These are phyloP conservation scores for Trypanosoma caninum DNA, from an alignment of 208 protist genomes.

Conservation along the genomic window DNA sequence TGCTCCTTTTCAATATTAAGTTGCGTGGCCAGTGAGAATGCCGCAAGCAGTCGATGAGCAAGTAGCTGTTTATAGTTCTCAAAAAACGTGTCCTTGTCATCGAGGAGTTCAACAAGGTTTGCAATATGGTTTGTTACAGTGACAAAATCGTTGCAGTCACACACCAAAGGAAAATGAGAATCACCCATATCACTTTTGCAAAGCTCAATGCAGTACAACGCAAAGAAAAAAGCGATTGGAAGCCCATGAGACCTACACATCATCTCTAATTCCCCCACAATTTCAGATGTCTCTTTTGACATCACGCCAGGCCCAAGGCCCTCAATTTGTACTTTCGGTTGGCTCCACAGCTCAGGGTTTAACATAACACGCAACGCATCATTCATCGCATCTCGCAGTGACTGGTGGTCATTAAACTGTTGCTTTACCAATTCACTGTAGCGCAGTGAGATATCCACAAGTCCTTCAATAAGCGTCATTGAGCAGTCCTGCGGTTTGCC, in stretches of 20 bases:
- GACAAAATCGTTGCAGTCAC: no score
- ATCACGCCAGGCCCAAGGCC: neutral
- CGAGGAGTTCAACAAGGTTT: constrained; percentile 38
- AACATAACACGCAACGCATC: constrained; percentile 53
- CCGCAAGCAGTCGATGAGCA: constrained; percentile 50
- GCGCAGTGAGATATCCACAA: constrained; percentile 31
- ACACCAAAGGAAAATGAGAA: no score
- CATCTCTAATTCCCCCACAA: constrained; percentile 22
- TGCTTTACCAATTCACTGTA: constrained; percentile 38
- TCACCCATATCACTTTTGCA: constrained; percentile 24
- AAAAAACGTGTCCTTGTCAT: constrained; percentile 65
- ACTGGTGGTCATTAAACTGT: constrained; percentile 31
- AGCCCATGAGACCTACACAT: constrained; percentile 4
- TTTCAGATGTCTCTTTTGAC: constrained; percentile 22
- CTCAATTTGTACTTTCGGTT: constrained; percentile 14
- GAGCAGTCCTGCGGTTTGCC: constrained; percentile 1
- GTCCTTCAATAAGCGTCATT: constrained; percentile 19
- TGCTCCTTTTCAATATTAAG: constrained; percentile 46
- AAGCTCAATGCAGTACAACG: constrained; percentile 43
- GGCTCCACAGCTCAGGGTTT: constrained; percentile 46
- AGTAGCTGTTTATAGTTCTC: constrained; percentile 50
- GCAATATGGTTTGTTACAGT: constrained; percentile 18
- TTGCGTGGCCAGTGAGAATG: constrained; percentile 8
- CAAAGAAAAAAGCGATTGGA: constrained; percentile 33
- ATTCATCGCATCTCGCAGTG: constrained; percentile 34